Evolutionary conservation across 805 yeast species (phyloP).

Genomic region (Citeromyces matritensis): DNA sequence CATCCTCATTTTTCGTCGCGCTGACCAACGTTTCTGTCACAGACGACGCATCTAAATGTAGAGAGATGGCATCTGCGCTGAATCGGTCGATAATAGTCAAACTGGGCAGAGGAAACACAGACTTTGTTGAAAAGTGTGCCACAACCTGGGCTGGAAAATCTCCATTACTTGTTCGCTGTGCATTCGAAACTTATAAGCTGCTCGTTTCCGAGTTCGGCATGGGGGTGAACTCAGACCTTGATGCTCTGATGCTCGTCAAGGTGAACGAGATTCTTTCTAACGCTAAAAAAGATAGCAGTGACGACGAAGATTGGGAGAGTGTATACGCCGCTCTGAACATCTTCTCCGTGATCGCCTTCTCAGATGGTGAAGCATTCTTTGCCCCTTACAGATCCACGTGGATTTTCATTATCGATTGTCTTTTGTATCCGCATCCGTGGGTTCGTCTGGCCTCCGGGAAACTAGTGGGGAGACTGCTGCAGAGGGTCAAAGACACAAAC

Average conservation of each 20-base stretch:
- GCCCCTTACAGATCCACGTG: conserved; percentile 25
- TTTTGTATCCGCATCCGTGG: conserved; percentile 88
- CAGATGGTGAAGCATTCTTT: conserved; percentile 13
- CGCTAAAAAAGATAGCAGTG: conserved; percentile 20
- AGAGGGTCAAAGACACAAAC: conserved; percentile 17
- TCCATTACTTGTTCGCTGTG: conserved; percentile 46
- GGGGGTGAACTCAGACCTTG: conserved; percentile 20
- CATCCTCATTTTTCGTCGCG: conserved; percentile 72
- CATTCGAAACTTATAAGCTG: conserved; percentile 58
- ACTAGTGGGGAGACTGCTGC: conserved; percentile 29
- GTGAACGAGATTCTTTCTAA: conserved; percentile 14
- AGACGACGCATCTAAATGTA: conserved; percentile 66
- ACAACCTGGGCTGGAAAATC: conserved; percentile 51
- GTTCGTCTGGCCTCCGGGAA: conserved; percentile 57
- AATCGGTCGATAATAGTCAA: conserved; percentile 38
- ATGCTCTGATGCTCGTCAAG: conserved; percentile 17
- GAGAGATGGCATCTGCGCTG: conserved; percentile 67
- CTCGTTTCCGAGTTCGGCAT: conserved; percentile 32
- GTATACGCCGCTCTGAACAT: conserved; percentile 52
- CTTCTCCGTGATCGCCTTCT: conserved; percentile 24
- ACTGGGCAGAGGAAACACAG: conserved; percentile 20
- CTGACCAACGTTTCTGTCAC: conserved; percentile 63
- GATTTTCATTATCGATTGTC: conserved; percentile 32
- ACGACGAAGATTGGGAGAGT: conserved; percentile 50
- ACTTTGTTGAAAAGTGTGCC: conserved; percentile 23